A percentile compares a stretch with the other conserved stretches of the same genome.
Evolutionary conservation across 2,329 filamentous ascomycete species (phyloP).

Genomic region (Aspergillus alliaceus): DNA sequence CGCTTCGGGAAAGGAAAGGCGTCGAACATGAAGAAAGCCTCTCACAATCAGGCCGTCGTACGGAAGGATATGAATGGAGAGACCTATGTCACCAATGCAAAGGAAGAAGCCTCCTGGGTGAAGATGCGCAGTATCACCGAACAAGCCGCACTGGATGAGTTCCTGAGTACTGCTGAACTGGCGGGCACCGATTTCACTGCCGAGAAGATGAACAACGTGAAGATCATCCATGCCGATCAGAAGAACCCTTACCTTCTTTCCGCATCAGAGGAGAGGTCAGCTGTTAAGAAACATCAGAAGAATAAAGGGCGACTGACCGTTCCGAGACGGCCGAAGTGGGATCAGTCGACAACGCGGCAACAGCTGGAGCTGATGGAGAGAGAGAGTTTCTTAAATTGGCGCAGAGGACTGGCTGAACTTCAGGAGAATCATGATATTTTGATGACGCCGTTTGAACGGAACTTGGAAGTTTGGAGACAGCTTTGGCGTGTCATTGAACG

Average conservation of each 20-base stretch:
- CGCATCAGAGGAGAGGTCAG: slow-evolving; percentile 74
- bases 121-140: slow-evolving; percentile 99
- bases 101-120: slow-evolving; percentile 91
- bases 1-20: slow-evolving; percentile 94
- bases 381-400: slow-evolving; percentile 81
- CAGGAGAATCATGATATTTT: slow-evolving; percentile 92
- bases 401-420: slow-evolving; percentile 84
- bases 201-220: slow-evolving; percentile 98
- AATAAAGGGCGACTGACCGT: slow-evolving; percentile 81
- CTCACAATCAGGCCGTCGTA: slow-evolving; percentile 65
- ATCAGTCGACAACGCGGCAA: slow-evolving; percentile 76
- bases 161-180: slow-evolving; percentile 89
- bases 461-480: slow-evolving; percentile 96
- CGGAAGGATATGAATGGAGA: slow-evolving; percentile 73
- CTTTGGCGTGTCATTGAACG: slow-evolving; percentile 97
- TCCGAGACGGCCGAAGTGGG: slow-evolving; percentile 85
- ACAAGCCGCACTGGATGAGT: slow-evolving; percentile 94
- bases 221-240: slow-evolving; percentile 96
- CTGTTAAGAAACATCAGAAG: slow-evolving; percentile 77
- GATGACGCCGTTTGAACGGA: slow-evolving; percentile 97
- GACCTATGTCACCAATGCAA: slow-evolving; percentile 86
- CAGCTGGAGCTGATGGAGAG: slow-evolving; percentile 79
- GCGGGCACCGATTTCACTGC: slow-evolving; percentile 99
- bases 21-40: slow-evolving; percentile 72
- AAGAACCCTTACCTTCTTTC: slow-evolving; percentile 93